Base-by-base conservation (phyloP, 495 filamentous ascomycete genomes). In the Aspergillus panamensis region DNA sequence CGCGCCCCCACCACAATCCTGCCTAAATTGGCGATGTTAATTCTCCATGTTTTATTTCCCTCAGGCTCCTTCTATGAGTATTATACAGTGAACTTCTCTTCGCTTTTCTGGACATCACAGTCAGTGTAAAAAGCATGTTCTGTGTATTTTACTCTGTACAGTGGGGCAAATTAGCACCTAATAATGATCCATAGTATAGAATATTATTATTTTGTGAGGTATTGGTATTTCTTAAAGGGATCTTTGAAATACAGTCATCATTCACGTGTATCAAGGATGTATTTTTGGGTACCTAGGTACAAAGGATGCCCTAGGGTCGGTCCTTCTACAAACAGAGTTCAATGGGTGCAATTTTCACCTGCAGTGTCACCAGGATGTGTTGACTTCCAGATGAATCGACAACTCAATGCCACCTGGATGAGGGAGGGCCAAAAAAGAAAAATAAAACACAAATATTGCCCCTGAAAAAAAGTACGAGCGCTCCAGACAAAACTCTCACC, bases 251-350 rank as follows among this genome's bases (percentile, higher is more conserved):
- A 58, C 49, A 42, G 32, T 16, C 9, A 21, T 40, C 47, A 49
- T 52, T 52, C 50, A 52, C 50, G 39, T 37, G 53, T 56, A 39
- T 25, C 21, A 8, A 30, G 14, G 9, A 25, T n/a, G 30, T 44
- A 52, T 39, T 42, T 48, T 49, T 49, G 50, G 57, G 47, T 59
- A 48, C 43, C 42, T 40, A 40, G 57, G 48, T 42, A 13, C 32
- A 44, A 45, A 57, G 45, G 29, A 49, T 48, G 53, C 43, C n/a
- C 8, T 54, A 17, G 20, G 12, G 47, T 20, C 3, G 12, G 20
- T 31, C 9, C 47, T 49, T 49, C 47, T 14, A 21, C 6, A 39
- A 40, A 56, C 45, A 48, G 16, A 50, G 47, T 54, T 54, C 52
- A 54, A 54, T 43, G 50, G 40, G 40, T 52, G 50, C 32, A 52